These are phyloP conservation scores for Annulohypoxylon moriforme DNA, from an alignment of 495 filamentous ascomycete genomes.

Conservation along the genomic window DNA sequence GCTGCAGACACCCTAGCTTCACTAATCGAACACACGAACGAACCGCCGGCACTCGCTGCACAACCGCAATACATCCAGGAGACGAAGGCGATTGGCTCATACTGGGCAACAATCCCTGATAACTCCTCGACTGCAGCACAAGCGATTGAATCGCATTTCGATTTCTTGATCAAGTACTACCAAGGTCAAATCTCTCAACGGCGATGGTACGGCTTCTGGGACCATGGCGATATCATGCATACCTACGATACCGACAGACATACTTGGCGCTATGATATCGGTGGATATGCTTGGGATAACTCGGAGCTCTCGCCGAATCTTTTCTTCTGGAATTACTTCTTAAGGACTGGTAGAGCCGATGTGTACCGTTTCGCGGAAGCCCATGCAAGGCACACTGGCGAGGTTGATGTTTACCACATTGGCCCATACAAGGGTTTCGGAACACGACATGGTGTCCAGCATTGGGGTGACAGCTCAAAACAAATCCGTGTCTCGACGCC, in stretches of 20 bases:
- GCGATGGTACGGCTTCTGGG: constrained; percentile 65
- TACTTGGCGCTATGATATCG: constrained; percentile 64
- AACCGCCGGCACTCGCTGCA: constrained; percentile 54
- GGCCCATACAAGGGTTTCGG: constrained; percentile 61
- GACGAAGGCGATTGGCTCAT: constrained; percentile 55
- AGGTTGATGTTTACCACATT: constrained; percentile 64
- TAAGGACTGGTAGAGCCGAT: constrained; percentile 59
- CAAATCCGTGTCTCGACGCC: constrained; percentile 62
- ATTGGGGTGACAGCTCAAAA: constrained; percentile 62
- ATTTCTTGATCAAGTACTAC: constrained; percentile 60
- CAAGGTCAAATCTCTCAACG: constrained; percentile 57
- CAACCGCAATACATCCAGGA: constrained; percentile 54
- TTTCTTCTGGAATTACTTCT: constrained; percentile 64
- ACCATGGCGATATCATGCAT: constrained; percentile 64
- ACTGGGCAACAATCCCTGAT: constrained; percentile 52
- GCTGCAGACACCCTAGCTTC: constrained; percentile 47
- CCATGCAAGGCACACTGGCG: constrained; percentile 60
- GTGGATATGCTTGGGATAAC: constrained; percentile 67
- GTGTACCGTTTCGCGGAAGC: constrained; percentile 62
- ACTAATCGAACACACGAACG: constrained; percentile 49
- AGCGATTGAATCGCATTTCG: constrained; percentile 54
- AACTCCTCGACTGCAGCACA: constrained; percentile 26
- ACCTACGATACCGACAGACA: constrained; percentile 63
- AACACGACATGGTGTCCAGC: constrained; percentile 64
- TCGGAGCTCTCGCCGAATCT: constrained; percentile 64